phyloP scores from a whole-genome alignment of 2,329 filamentous ascomycete species.

The Tolypocladium amazonense region DNA sequence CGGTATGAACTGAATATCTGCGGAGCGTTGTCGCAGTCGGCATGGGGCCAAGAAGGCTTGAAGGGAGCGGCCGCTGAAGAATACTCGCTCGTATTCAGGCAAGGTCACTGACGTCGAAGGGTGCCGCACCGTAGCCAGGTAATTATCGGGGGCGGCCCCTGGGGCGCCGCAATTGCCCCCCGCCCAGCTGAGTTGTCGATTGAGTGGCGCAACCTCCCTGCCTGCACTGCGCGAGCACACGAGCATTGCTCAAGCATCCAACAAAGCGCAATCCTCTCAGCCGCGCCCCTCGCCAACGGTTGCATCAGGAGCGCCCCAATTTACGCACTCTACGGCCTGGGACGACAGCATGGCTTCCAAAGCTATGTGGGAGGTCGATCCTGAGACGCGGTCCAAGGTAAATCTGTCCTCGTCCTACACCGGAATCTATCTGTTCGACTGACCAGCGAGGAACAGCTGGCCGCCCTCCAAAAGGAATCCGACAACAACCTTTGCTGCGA shows the following conservation, averaged over 20 bases:
- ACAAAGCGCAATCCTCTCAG: background rate
- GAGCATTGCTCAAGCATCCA: background rate
- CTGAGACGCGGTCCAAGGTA: conserved; percentile 93
- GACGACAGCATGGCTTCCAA: conserved; percentile 49
- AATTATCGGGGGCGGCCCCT: background rate
- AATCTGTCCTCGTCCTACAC: conserved; percentile 9
- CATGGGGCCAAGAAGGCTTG: background rate
- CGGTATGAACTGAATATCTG: background rate
- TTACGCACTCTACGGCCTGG: conserved; percentile 2
- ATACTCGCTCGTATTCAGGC: no score
- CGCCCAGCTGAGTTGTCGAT: background rate
- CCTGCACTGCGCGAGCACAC: background rate
- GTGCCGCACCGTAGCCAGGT: no score
- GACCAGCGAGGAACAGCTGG: conserved; percentile 46
- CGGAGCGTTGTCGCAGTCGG: background rate
- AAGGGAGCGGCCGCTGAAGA: background rate
- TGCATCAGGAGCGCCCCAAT: background rate
- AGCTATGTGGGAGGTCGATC: conserved; percentile 97
- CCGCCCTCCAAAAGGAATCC: conserved; percentile 81
- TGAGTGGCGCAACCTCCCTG: background rate
- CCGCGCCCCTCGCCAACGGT: background rate
- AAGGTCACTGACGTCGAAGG: no score
- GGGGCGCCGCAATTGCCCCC: background rate
- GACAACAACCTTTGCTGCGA: conserved; percentile 90
- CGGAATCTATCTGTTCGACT: conserved; percentile 6